Base-by-base conservation (phyloP, 148 eudicot genomes). In the Persicaria tinctoria region DNA sequence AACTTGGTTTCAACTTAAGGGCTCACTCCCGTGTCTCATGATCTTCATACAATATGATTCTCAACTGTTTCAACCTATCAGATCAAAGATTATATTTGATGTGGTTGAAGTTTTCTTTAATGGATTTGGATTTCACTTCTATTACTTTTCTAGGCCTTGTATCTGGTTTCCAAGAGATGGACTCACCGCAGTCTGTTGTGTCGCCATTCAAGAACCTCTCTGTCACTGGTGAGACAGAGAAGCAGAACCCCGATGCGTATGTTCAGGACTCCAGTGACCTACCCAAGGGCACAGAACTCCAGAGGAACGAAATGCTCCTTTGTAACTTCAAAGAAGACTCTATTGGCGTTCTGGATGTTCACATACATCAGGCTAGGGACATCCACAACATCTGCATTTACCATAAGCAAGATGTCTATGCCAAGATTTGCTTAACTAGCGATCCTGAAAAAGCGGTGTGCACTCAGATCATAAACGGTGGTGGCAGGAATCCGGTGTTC, bases 401-500 rank as follows among this genome's bases (percentile, higher is more conserved):
- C 84, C 97, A 90, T 49, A 92, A 95, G 78, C 99, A 95, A 86
- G 99, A 95, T 79, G 99, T 92, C 73, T 95, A 95, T 74, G 99
- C 99, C 57, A 95, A 95, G 83, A 79, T 95, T 76, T 90, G 88
- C 81, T 87, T 95, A 66, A 95, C 97, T 1, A 86, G 86, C 69
- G 92, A 95, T 74, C 99, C 99, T 2, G 93, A 90, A 54, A 84
- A 76, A 23, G 44, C 90, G 5, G 89, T 92, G 70, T 88, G 97
- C 79, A 95, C 99, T 16, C 86, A 95, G 68, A 95, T 77, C 76
- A 83, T 95, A 68, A 90, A 92, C 49, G 99, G 99, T 0, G 99
- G 99, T 70, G 99, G 98, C n/a, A 78, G 79, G 75, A 95, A 92
- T 56, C 99, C 99, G 0, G 91, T 95, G 70, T 95, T 95, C 74